These are phyloP conservation scores for Drechslera avenae DNA, from an alignment of 2,329 filamentous ascomycete species.

Conservation along the genomic window DNA sequence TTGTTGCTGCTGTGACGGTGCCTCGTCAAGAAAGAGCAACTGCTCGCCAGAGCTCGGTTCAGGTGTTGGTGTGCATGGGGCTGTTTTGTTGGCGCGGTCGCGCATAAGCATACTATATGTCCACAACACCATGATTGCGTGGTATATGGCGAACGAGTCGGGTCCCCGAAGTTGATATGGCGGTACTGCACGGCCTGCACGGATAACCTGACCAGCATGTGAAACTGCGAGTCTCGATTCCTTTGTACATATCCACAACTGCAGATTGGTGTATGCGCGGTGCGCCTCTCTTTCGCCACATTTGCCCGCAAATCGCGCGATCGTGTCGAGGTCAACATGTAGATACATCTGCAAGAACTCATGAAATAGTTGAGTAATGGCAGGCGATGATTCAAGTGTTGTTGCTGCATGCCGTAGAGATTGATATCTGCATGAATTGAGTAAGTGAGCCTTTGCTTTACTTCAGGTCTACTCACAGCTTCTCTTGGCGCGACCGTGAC, in stretches of 20 bases:
- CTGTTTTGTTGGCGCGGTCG: constrained; percentile 23
- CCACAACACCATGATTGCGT: constrained; percentile 31
- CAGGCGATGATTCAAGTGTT: constrained; percentile 40
- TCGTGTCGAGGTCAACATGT: constrained; percentile 65
- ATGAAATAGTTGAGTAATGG: constrained; percentile 41
- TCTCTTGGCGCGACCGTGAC: constrained; percentile 22
- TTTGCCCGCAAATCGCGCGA: constrained; percentile 69
- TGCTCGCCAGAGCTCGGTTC: not conserved
- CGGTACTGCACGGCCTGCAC: constrained; percentile 18
- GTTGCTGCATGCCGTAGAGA: constrained; percentile 54
- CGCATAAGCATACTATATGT: constrained; percentile 31
- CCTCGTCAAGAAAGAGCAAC: constrained; percentile 19
- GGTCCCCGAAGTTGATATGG: constrained; percentile 26
- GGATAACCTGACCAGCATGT: constrained; percentile 27
- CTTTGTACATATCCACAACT: constrained; percentile 61
- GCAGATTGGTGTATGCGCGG: constrained; percentile 1
- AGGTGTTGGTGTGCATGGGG: not conserved
- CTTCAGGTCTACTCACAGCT: too few relatives aligned
- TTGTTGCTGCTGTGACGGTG: constrained; percentile 8
- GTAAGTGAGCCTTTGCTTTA: too few relatives aligned
- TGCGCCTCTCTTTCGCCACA: constrained; percentile 68
- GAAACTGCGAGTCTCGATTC: constrained; percentile 20
- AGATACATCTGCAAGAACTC: constrained; percentile 65
- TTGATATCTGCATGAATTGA: too few relatives aligned
- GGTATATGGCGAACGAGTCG: constrained; percentile 28